Evolutionary conservation across 1,139 yeast species (phyloP), one percentile per base, ranked within the genome.

Genomic region (Saccharomyces hybrid): DNA sequence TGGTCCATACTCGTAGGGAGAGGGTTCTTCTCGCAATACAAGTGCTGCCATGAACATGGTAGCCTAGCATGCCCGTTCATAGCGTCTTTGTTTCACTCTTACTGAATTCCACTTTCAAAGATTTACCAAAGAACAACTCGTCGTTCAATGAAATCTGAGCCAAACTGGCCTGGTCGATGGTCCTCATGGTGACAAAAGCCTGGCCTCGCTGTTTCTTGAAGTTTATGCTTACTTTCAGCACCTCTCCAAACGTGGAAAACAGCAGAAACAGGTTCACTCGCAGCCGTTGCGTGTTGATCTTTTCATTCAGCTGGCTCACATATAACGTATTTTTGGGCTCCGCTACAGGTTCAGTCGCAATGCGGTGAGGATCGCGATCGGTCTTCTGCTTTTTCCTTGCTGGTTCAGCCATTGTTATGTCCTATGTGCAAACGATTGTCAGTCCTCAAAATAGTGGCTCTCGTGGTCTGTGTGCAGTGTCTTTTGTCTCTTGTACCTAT

Each of bases 231-330:
- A 68, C 57, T 32, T 65, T 60, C 16, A 68, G 27, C 12, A 68
- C 71, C 52, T 68, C 72, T 8, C 71, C 72, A 51, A 63, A 67
- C n/a, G 60, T 61, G 12, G 70, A 60, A 42, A 67, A 66, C 14
- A 67, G 53, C 38, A 68, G 52, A 50, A 60, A 68, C n/a, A 68
- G 55, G 47, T 64, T 63, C 19, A 57, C 58, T 48, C 67, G 57
- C 19, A 67, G 55, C 16, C 60, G 58, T 16, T 59, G 52, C 3
- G 59, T 42, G 28, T 58, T 61, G 14, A 63, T 57, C 42, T 62
- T 59, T 48, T 64, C 64, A 48, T 62, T 59, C 14, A 65, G 54
- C 51, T 66, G 65, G 51, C 60, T 60, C 4, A 67, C 57, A 52
- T 67, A 66, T 34, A 67, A 55, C 2, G 71, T 66, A 29, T 56